Evolutionary conservation across 495 filamentous ascomycete genomes (phyloP).

Genomic region (Corynascus novoguineensis): DNA sequence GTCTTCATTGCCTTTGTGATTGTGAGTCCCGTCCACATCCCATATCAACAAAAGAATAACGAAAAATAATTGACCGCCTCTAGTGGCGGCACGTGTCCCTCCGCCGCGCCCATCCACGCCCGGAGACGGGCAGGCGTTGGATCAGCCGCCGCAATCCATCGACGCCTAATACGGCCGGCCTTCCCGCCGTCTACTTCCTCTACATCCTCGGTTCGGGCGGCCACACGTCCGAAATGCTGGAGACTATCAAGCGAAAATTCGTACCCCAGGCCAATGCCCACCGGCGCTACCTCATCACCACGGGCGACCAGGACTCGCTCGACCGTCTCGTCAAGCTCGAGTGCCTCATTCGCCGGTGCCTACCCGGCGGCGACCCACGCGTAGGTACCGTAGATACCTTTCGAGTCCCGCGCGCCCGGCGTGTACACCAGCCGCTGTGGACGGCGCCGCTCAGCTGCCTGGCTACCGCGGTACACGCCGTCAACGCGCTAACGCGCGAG

Average conservation of each 20-base stretch:
- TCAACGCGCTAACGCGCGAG: constrained; percentile 35
- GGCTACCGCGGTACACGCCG: constrained; percentile 52
- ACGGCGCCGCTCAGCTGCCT: constrained; percentile 55
- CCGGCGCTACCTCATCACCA: constrained; percentile 76
- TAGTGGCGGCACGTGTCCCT: constrained; percentile 23
- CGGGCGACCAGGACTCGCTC: constrained; percentile 66
- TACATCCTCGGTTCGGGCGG: constrained; percentile 88
- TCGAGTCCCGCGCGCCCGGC: constrained; percentile 63
- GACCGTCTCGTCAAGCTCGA: constrained; percentile 35
- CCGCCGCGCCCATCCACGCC: neutral
- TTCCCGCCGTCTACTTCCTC: constrained; percentile 59
- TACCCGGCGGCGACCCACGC: constrained; percentile 16
- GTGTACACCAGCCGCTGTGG: constrained; percentile 69
- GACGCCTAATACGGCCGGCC: constrained; percentile 20
- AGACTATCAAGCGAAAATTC: constrained; percentile 57
- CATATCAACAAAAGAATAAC: constrained; percentile 1
- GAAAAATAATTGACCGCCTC: too few species aligned
- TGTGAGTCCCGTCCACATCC: constrained; percentile 17
- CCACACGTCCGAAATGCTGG: constrained; percentile 90
- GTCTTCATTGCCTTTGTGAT: constrained; percentile 18
- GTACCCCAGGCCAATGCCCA: constrained; percentile 47
- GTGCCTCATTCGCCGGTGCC: constrained; percentile 21
- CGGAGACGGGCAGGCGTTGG: constrained; percentile 6
- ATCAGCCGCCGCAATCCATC: neutral
- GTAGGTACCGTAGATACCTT: constrained; percentile 50